These are phyloP conservation scores for Hypoxylon subgilvum DNA, from an alignment of 495 filamentous ascomycete genomes.

Conservation along the genomic window DNA sequence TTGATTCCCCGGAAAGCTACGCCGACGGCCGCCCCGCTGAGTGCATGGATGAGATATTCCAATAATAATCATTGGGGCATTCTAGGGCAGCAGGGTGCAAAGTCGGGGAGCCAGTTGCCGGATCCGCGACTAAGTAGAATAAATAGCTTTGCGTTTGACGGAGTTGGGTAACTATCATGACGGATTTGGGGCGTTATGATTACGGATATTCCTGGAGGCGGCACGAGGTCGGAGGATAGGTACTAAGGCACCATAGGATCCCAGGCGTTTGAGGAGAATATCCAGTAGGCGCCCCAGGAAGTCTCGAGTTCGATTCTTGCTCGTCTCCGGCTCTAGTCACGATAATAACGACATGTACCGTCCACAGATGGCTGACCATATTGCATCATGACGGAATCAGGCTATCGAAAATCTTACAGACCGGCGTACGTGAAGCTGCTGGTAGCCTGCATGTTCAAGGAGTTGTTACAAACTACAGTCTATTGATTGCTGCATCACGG, in stretches of 20 bases:
- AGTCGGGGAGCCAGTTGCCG: constrained; percentile 20
- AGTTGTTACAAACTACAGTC: not conserved
- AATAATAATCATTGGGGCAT: constrained; percentile 13
- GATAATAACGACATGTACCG: not conserved
- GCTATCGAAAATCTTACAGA: not conserved
- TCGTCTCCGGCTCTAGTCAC: not conserved
- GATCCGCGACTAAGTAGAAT: constrained; percentile 5
- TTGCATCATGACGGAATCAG: not conserved
- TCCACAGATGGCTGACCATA: too few relatives aligned
- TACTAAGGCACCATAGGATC: constrained; percentile 21
- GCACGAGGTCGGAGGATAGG: constrained; percentile 17
- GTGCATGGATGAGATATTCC: not conserved
- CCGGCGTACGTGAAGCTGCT: not conserved
- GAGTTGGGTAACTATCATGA: constrained; percentile 3
- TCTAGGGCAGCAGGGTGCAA: constrained; percentile 3
- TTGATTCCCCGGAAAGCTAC: too few relatives aligned
- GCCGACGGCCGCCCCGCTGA: too few relatives aligned
- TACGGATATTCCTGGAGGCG: constrained; percentile 11
- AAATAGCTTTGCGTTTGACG: constrained; percentile 9
- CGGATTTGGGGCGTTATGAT: constrained; percentile 30
- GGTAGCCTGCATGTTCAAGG: not conserved
- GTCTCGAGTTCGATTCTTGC: constrained; percentile 7
- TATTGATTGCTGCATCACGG: not conserved
- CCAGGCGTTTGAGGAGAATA: constrained; percentile 25
- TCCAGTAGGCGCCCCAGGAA: not conserved